These are phyloP conservation scores for Cadophora gregata DNA, from an alignment of 2,329 filamentous ascomycete species.

Conservation along the genomic window DNA sequence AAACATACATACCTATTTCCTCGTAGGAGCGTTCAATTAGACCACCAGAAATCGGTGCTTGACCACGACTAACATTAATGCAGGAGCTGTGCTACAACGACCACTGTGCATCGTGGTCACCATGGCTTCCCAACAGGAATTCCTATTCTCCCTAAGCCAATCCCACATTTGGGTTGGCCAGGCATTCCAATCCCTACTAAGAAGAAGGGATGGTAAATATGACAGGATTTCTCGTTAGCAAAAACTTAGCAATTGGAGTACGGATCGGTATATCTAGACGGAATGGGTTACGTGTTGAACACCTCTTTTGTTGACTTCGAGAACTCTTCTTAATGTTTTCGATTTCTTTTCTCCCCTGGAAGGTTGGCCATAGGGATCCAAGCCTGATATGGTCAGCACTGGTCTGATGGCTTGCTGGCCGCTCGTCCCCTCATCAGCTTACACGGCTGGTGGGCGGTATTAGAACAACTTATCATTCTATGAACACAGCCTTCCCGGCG, in stretches of 20 bases:
- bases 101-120: not conserved
- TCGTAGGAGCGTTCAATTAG: not conserved
- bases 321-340: not conserved
- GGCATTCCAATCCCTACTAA: not conserved
- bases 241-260: not conserved
- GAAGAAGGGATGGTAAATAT: not conserved
- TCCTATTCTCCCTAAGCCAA: conserved; percentile 5
- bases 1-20: not conserved
- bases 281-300: not conserved
- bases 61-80: not conserved
- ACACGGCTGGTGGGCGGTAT: not conserved
- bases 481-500: not conserved
- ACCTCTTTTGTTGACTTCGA: not conserved
- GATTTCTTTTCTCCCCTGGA: not conserved
- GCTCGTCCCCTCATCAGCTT: not conserved
- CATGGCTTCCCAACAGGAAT: not conserved
- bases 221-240: not conserved
- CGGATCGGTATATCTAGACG: not conserved
- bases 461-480: not conserved
- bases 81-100: conserved; percentile 12
- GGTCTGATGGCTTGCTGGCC: not conserved
- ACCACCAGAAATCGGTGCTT: not conserved
- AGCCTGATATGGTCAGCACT: not conserved
- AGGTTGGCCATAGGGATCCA: not conserved
- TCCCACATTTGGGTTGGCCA: conserved; percentile 1